These are phyloP conservation scores for Hagleromyces aurorensis DNA, from an alignment of 805 yeast genomes.

Conservation along the genomic window DNA sequence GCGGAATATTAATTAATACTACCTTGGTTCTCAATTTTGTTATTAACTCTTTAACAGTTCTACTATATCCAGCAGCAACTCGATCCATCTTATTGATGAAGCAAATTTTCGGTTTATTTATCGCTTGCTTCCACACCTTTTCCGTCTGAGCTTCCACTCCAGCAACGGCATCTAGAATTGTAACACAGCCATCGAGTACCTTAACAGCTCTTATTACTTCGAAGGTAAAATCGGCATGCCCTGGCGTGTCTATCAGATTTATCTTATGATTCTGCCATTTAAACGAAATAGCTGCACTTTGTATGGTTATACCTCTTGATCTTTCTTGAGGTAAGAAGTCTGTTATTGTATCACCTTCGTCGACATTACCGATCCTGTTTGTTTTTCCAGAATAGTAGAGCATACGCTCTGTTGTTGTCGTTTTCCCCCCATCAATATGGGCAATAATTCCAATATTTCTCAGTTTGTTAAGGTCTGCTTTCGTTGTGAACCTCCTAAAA, in stretches of 20 bases:
- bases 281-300: slow-evolving; percentile 89
- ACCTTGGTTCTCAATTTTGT: slow-evolving; percentile 66
- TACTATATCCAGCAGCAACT: slow-evolving; percentile 87
- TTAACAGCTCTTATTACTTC: slow-evolving; percentile 86
- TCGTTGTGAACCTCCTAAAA: slow-evolving; percentile 10
- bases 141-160: slow-evolving; percentile 99
- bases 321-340: slow-evolving; percentile 88
- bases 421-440: slow-evolving; percentile 98
- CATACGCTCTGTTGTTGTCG: slow-evolving; percentile 95
- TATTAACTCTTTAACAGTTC: slow-evolving; percentile 81
- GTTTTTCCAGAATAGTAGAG: slow-evolving; percentile 83
- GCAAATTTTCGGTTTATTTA: slow-evolving; percentile 65
- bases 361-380: slow-evolving; percentile 80
- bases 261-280: slow-evolving; percentile 72
- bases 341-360: slow-evolving; percentile 93
- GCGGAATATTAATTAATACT: slow-evolving; percentile 70
- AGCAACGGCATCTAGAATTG: slow-evolving; percentile 89
- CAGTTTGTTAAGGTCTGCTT: slow-evolving; percentile 28
- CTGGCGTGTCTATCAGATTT: slow-evolving; percentile 93
- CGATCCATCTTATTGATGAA: slow-evolving; percentile 95
- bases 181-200: slow-evolving; percentile 90
- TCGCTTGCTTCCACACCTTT: slow-evolving; percentile 90
- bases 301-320: slow-evolving; percentile 90
- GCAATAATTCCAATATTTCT: slow-evolving; percentile 95
- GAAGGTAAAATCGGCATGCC: slow-evolving; percentile 95